Evolutionary conservation across 768 basidiomycete species (phyloP), one percentile per base, ranked within the genome.

Genomic region (Astraeus odoratus): DNA sequence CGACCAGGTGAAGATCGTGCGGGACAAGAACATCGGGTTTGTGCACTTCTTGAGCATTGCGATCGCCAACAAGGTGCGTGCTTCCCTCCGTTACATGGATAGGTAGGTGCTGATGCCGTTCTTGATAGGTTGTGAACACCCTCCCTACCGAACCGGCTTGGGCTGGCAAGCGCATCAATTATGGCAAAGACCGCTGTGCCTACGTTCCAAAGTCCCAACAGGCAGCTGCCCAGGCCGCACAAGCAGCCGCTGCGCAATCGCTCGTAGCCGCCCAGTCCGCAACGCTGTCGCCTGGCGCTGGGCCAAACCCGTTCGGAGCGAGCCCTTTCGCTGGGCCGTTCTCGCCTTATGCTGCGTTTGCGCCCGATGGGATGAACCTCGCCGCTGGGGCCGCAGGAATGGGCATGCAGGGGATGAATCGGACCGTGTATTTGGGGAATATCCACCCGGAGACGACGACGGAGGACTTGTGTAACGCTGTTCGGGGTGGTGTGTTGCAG

Each of bases 11-110:
- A 99, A 99, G 78, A 97, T 99, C 59, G 96, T 98, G 42, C 71
- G 95, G 50, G 96, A 99, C 72, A 97, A 97, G 77, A 96, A 96
- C 59, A 98, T 98, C 47, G 96, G 94, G 2, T 99, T 99, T 63
- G 93, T 99, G 16, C 96, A 99, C 67, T 98, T 98, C 73, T 71
- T 99, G 58, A 91, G 87, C 63, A 96, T 99, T 62, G 77, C 86
- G 18, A 80, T 89, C 33, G 96, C 96, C 13, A 94, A 87, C 53
- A 97, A 98, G 86, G 91, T 91, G 23, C 29, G 8, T 48, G 22
- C 50, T 41, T 51, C 33, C 36, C 46, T 10, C 47, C 41, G 37
- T 24, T 38, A 46, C 42, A 44, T 42, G 49, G 35, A n/a, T n/a
- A n/a, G n/a, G n/a, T n/a, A 33, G 30, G 38, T 12, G 19, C 22